A percentile compares a stretch with the other conserved stretches of the same genome.
Evolutionary conservation across 2,329 filamentous ascomycete genomes (phyloP).

Genomic region (Alternaria tenuissima): DNA sequence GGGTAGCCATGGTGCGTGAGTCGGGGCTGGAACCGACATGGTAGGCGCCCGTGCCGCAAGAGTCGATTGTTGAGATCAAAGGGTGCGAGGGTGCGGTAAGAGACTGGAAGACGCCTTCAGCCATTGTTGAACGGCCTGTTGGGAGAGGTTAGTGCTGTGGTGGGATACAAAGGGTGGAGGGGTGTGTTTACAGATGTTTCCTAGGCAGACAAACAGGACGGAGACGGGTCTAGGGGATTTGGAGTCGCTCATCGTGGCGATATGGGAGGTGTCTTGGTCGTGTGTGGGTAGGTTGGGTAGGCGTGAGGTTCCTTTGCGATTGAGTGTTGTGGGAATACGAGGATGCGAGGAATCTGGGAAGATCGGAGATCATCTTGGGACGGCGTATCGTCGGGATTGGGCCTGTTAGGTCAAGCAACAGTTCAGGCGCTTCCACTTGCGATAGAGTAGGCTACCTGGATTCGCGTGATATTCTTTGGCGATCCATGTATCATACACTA

Average conservation of each 20-base stretch:
- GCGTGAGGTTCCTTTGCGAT: not conserved
- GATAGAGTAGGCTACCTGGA: not conserved
- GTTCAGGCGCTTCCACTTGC: not conserved
- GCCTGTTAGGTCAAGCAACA: not conserved
- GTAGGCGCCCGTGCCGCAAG: slow-evolving; percentile 89
- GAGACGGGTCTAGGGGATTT: slow-evolving; percentile 58
- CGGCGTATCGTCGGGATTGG: slow-evolving; percentile 3
- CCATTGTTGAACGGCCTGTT: slow-evolving; percentile 82
- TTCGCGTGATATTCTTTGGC: not conserved
- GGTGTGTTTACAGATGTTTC: slow-evolving; percentile 79
- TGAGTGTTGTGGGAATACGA: not conserved
- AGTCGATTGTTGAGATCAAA: slow-evolving; percentile 77
- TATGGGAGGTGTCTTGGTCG: not conserved
- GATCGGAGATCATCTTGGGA: slow-evolving; percentile 10
- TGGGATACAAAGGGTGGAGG: not conserved
- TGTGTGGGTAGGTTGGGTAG: not conserved
- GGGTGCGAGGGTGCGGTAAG: slow-evolving; percentile 62
- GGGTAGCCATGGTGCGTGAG: slow-evolving; percentile 80
- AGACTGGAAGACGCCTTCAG: slow-evolving; percentile 88
- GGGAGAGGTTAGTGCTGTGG: not conserved
- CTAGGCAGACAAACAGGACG: slow-evolving; percentile 93
- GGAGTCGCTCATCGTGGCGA: slow-evolving; percentile 13
- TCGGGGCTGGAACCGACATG: slow-evolving; percentile 82
- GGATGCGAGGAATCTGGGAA: not conserved
- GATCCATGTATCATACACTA: not conserved